Evolutionary conservation across 176 grass and related monocot species (phyloP), one percentile per base, ranked within the genome.

Genomic region (Juncus inflexus): DNA sequence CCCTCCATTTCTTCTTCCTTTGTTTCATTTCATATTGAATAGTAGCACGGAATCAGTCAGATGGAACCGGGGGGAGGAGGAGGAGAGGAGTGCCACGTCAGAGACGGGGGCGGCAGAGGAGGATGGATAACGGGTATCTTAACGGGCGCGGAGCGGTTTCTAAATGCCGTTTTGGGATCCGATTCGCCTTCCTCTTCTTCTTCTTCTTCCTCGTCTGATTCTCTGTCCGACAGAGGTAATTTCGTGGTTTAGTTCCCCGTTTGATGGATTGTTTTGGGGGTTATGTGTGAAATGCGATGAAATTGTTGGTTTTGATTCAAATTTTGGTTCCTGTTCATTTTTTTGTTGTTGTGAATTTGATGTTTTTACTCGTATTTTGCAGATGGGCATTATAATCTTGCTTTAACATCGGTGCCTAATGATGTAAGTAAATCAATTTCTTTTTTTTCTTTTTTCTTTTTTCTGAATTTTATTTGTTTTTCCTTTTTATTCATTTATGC

Each of bases 81-180:
- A 36, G 66, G 59, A 65, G 55, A 61, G 50, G 15, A 61, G 35
- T 4, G 62, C 50, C 28, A 2, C 42, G 57, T 0, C 63, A 53
- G 0, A 72, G 67, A 51, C 60, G 63, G 13, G 37, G 40, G 40
- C 4, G 64, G 42, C 64, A 62, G 9, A 41, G 40, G 41, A 5
- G 73, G 83, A 3, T 95, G 90, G 90, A 15, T 95, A 35, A 59
- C 66, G 11, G 86, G 83, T 8, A 63, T 95, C 60, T 63, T 95
- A 40, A 82, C 67, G 52, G 78, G 90, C 51, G 83, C 86, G 13
- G 86, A 84, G 60, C 74, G 78, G 50, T 42, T 95, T 50, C 72
- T 95, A 54, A 80, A 84, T 42, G 67, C 83, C 1, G 81, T 95
- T 43, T 70, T 95, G 7, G 75, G 83, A 13, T 74, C 90, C 10